These are phyloP conservation scores for Stylosanthes scabra DNA, from an alignment of 331 rosid genomes.

Conservation along the genomic window DNA sequence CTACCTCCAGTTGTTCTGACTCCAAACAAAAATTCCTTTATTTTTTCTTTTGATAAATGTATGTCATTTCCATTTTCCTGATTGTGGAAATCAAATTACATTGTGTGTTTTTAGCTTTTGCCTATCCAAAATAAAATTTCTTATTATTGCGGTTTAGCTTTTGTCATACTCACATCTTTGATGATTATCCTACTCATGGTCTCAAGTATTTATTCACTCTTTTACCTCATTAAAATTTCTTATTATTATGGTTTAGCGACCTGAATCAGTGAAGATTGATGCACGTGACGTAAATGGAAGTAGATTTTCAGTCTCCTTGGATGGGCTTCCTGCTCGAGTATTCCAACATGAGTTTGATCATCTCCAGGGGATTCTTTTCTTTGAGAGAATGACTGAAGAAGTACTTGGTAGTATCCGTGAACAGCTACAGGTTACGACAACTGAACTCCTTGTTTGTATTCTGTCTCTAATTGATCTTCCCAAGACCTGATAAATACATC, in stretches of 20 bases:
- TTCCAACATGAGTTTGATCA: conserved; percentile 98
- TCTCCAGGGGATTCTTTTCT: conserved; percentile 90
- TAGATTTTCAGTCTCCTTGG: conserved; percentile 66
- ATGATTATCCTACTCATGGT: conserved; percentile 12
- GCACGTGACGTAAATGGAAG: conserved; percentile 73
- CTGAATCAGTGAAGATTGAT: conserved; percentile 85
- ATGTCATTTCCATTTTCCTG: neutral
- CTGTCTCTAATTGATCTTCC: conserved; percentile 2
- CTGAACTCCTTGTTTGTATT: conserved; percentile 10
- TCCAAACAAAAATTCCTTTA: conserved; percentile 2
- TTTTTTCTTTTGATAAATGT: conserved; percentile 24
- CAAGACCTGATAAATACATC: conserved; percentile 14
- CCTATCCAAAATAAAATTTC: too few species aligned
- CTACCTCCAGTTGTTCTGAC: neutral
- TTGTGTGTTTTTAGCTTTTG: neutral
- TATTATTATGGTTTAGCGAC: conserved; percentile 63
- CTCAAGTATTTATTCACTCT: conserved; percentile 8
- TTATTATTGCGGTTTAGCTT: too few species aligned
- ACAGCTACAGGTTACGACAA: conserved; percentile 70
- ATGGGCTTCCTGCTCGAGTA: conserved; percentile 88
- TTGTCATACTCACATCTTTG: conserved; percentile 8
- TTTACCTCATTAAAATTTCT: conserved; percentile 5
- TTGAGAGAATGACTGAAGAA: conserved; percentile 88
- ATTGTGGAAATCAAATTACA: conserved; percentile 24
- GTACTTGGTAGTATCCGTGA: conserved; percentile 63